Percentiles rank a stretch among this genome's conserved stretches.
Conservation (phyloP, 148 eudicot species). For the Amaranthus hypochondriacus region DNA sequence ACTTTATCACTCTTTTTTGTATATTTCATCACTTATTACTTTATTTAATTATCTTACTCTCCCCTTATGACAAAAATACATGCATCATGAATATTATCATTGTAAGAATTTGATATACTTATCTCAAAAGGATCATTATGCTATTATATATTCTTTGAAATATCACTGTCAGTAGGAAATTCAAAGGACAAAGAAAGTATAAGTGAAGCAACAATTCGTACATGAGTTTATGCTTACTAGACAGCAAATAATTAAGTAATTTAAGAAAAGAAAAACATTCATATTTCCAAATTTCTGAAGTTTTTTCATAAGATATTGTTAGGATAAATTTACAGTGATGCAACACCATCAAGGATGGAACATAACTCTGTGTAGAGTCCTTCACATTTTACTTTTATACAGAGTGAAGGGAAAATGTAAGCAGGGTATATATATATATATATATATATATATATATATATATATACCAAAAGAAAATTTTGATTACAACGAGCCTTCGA, state of each 20-base stretch:
- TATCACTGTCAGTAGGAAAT: no score
- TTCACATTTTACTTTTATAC: constrained; percentile 20
- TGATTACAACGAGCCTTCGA: constrained; percentile 4
- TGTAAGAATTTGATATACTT: no score
- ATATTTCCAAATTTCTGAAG: background rate
- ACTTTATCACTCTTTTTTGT: no score
- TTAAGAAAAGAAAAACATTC: background rate
- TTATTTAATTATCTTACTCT: no score
- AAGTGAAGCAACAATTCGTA: no score
- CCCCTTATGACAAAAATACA: no score
- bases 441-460: constrained; percentile 4
- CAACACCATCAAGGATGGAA: background rate
- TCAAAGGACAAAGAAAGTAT: no score
- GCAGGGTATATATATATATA: constrained; percentile 17
- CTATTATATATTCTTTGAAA: no score
- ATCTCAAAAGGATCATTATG: no score
- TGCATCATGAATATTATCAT: no score
- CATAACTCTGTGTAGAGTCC: constrained; percentile 3
- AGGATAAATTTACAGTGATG: constrained; percentile 5
- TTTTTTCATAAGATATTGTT: background rate
- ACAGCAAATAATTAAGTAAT: background rate
- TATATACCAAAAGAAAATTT: background rate
- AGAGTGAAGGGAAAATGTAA: constrained; percentile 14
- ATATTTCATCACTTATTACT: no score
- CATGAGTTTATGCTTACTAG: no score